Evolutionary conservation across 1,284 basidiomycete species (phyloP).

Genomic region (Pholiota adiposa): DNA sequence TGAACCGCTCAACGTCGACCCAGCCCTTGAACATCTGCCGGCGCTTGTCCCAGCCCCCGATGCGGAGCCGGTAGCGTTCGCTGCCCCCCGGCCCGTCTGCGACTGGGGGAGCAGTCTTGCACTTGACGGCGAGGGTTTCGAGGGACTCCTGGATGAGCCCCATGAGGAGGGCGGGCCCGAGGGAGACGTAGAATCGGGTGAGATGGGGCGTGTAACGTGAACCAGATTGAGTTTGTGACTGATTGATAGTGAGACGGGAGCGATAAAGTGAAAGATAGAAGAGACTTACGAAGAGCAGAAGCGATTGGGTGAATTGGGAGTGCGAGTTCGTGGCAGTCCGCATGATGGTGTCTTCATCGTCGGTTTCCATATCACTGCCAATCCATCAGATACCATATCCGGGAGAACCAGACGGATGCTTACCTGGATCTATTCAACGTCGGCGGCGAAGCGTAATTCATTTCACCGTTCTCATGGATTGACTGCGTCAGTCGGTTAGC

Average conservation of each 20-base stretch:
- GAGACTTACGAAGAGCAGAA: slow-evolving; percentile 43
- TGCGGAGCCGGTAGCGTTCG: slow-evolving; percentile 41
- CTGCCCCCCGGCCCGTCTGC: slow-evolving; percentile 14
- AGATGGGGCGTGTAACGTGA: slow-evolving; percentile 68
- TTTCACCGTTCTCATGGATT: slow-evolving; percentile 69
- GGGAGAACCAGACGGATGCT: slow-evolving; percentile 3
- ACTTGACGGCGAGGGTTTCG: slow-evolving; percentile 50
- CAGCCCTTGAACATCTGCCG: slow-evolving; percentile 70
- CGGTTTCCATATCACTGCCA: slow-evolving; percentile 43
- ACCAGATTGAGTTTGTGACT: slow-evolving; percentile 80
- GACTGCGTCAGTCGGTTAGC: slow-evolving; percentile 74
- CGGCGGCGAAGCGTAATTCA: slow-evolving; percentile 63
- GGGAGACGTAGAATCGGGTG: slow-evolving; percentile 75
- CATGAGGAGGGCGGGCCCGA: slow-evolving; percentile 56
- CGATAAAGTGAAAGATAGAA: background rate
- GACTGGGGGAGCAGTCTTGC: slow-evolving; percentile 36
- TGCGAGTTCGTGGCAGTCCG: slow-evolving; percentile 34
- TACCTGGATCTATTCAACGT: slow-evolving; percentile 36
- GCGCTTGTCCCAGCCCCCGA: slow-evolving; percentile 67
- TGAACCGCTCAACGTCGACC: slow-evolving; percentile 67
- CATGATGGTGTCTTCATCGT: slow-evolving; percentile 70
- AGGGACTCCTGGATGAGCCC: slow-evolving; percentile 57
- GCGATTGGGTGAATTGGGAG: slow-evolving; percentile 44
- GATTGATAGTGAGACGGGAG: background rate
- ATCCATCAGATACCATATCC: background rate